phyloP scores from a whole-genome alignment of 108 stramenopile species.

The Pseudonitzschia pungens region DNA sequence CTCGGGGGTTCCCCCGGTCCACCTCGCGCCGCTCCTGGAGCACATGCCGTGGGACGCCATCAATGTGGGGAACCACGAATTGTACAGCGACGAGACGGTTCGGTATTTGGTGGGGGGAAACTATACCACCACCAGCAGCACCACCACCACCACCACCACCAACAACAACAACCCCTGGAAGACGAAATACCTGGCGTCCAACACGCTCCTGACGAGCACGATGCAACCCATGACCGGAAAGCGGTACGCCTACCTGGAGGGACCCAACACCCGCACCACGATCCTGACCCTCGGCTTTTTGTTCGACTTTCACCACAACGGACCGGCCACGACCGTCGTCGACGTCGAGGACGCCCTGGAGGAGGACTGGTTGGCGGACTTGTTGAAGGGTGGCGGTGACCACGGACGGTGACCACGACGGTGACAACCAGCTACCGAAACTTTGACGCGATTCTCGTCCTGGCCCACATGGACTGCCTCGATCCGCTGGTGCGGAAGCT shows the following conservation, averaged over 20 bases:
- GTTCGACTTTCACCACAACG: conserved; percentile 51
- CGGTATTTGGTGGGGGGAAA: conserved; percentile 11
- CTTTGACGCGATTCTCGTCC: conserved; percentile 65
- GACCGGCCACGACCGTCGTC: conserved; percentile 40
- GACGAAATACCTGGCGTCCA: conserved; percentile 64
- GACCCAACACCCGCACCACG: conserved; percentile 32
- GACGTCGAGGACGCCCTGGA: conserved; percentile 48
- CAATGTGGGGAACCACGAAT: conserved; percentile 79
- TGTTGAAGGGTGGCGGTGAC: conserved; percentile 11
- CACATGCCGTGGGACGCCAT: conserved; percentile 74
- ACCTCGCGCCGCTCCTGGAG: conserved; percentile 58
- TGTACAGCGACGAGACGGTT: conserved; percentile 45
- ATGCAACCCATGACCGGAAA: conserved; percentile 39
- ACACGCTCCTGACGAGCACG: conserved; percentile 30
- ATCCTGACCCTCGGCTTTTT: conserved; percentile 74
- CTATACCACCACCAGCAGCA: background rate
- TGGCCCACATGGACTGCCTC: conserved; percentile 77
- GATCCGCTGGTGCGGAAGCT: conserved; percentile 60
- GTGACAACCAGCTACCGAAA: background rate
- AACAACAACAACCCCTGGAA: conserved; percentile 60
- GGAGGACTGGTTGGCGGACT: conserved; percentile 57
- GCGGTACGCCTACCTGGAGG: conserved; percentile 54
- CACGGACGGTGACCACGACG: background rate
- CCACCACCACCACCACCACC: background rate
- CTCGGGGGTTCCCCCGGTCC: conserved; percentile 41